Conservation (phyloP, 306 rosid genomes). For the Cucurbita argyrosperma region DNA sequence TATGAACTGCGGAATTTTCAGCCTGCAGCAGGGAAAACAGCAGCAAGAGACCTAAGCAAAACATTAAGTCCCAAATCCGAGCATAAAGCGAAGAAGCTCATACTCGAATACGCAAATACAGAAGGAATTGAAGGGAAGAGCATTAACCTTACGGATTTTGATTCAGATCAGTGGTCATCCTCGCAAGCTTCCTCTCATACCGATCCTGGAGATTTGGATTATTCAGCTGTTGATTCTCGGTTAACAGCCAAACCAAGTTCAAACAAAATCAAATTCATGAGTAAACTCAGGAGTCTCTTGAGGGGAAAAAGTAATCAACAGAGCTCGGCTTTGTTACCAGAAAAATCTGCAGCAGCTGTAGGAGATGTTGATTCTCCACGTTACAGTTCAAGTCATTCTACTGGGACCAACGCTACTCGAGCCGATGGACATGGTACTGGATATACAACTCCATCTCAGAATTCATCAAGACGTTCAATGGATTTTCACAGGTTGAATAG, state of each 20-base stretch:
- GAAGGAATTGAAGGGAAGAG: conserved; percentile 26
- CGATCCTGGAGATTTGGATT: conserved; percentile 44
- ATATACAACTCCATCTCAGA: conserved; percentile 15
- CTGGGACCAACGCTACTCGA: conserved; percentile 14
- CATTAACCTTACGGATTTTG: conserved; percentile 30
- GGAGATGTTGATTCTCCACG: conserved; percentile 22
- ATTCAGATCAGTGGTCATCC: conserved; percentile 62
- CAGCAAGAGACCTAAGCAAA: conserved; percentile 74
- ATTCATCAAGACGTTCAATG: conserved; percentile 21
- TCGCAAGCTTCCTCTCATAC: conserved; percentile 48
- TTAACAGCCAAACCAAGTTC: conserved; percentile 24
- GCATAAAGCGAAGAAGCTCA: conserved; percentile 71
- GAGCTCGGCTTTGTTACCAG: conserved; percentile 14
- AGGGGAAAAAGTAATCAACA: conserved; percentile 32
- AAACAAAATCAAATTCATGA: conserved; percentile 29
- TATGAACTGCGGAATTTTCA: conserved; percentile 60
- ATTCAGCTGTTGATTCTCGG: conserved; percentile 25
- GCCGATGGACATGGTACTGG: conserved; percentile 20
- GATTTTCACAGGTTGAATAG: conserved; percentile 20
- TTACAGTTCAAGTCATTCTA: conserved; percentile 17
- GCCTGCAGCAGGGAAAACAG: conserved; percentile 53
- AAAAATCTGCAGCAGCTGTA: conserved; percentile 18
- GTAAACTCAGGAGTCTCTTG: conserved; percentile 50
- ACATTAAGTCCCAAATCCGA: conserved; percentile 67
- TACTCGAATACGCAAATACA: conserved; percentile 61